Conservation (phyloP, 2,329 filamentous ascomycete genomes). For the Claviceps pazoutovae region DNA sequence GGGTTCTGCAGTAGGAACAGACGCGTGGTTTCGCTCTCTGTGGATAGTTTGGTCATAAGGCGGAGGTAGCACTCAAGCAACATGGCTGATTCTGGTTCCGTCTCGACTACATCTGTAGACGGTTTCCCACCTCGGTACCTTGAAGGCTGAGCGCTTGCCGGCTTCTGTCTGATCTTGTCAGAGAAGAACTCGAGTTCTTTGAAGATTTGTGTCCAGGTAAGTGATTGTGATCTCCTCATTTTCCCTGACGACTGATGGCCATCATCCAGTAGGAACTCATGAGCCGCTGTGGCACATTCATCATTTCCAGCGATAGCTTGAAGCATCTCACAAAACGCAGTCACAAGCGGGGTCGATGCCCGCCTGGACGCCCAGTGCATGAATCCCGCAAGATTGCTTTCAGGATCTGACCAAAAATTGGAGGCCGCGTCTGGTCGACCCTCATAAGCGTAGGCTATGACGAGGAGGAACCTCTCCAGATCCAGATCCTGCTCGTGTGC, state of each 20-base stretch:
- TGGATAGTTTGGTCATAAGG: constrained; percentile 68
- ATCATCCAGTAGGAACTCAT: constrained; percentile 83
- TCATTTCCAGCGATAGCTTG: constrained; percentile 74
- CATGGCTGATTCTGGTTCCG: constrained; percentile 82
- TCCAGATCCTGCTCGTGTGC: constrained; percentile 54
- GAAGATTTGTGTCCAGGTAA: constrained; percentile 90
- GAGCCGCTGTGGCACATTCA: constrained; percentile 69
- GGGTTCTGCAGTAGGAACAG: constrained; percentile 56
- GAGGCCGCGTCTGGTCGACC: constrained; percentile 70
- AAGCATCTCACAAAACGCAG: constrained; percentile 93
- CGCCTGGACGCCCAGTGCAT: constrained; percentile 93
- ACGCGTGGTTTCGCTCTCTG: constrained; percentile 58
- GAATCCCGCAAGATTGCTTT: constrained; percentile 88
- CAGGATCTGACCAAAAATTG: constrained; percentile 82
- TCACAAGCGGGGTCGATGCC: constrained; percentile 89
- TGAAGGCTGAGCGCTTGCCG: constrained; percentile 27
- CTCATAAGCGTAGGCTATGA: constrained; percentile 87
- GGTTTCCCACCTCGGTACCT: constrained; percentile 45
- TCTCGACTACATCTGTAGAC: constrained; percentile 54
- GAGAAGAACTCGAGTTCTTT: constrained; percentile 79
- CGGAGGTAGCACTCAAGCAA: constrained; percentile 93
- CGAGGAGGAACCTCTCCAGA: constrained; percentile 79
- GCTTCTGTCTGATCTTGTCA: constrained; percentile 60
- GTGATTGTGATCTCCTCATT: constrained; percentile 66
- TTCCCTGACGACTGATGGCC: constrained; percentile 59